These are phyloP conservation scores for Phaseolus coccineus DNA, from an alignment of 331 rosid genomes.

Conservation along the genomic window DNA sequence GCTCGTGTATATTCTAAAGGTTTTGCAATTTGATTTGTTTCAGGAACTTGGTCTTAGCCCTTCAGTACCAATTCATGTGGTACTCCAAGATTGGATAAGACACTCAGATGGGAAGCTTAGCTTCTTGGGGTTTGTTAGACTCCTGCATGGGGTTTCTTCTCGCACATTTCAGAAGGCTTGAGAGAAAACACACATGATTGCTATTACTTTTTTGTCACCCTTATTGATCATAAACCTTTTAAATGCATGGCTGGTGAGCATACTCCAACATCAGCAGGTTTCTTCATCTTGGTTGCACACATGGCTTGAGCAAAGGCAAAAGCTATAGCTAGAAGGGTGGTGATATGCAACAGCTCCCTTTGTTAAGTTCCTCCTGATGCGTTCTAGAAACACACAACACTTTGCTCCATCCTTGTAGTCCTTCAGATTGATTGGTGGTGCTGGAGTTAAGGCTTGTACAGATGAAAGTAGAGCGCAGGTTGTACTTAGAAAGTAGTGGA, in stretches of 20 bases:
- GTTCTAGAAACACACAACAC: constrained; percentile 44
- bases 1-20: constrained; percentile 32
- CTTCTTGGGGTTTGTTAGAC: constrained; percentile 88
- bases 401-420: constrained; percentile 20
- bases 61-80: constrained; percentile 88
- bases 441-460: constrained; percentile 75
- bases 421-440: constrained; percentile 49
- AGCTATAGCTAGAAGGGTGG: constrained; percentile 37
- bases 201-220: constrained; percentile 34
- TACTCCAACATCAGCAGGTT: constrained; percentile 34
- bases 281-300: constrained; percentile 42
- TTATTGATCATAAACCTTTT: constrained; percentile 44
- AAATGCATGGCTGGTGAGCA: constrained; percentile 43
- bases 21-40: constrained; percentile 37
- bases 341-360: constrained; percentile 48
- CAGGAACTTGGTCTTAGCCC: constrained; percentile 96
- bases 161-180: constrained; percentile 77
- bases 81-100: constrained; percentile 93
- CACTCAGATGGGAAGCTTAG: constrained; percentile 94
- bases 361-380: constrained; percentile 11
- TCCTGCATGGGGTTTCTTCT: constrained; percentile 82
- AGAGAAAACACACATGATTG: constrained; percentile 41
- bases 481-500: constrained; percentile 58
- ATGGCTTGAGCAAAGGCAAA: constrained; percentile 46
- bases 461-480: constrained; percentile 65